Conservation (phyloP, 768 basidiomycete species). For the Grammothele lineata region DNA sequence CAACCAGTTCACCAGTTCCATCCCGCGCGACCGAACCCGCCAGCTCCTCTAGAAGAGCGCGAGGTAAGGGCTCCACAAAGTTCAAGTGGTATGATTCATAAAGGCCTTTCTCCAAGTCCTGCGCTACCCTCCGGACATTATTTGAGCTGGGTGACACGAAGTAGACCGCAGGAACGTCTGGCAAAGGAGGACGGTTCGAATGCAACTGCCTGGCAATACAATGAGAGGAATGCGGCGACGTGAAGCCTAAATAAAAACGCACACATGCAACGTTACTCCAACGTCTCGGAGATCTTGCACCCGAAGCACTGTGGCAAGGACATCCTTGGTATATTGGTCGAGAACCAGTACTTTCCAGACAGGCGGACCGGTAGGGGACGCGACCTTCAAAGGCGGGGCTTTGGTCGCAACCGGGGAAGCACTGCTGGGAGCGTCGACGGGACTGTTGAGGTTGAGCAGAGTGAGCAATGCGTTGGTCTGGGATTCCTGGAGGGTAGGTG, state of each 20-base stretch:
- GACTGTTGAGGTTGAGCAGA: slow-evolving; percentile 81
- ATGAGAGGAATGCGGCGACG: not conserved
- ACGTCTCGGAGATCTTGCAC: slow-evolving; percentile 97
- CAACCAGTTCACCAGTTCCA: slow-evolving; percentile 75
- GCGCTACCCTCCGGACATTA: slow-evolving; percentile 88
- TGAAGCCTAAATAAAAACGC: slow-evolving; percentile 29
- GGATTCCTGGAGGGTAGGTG: slow-evolving; percentile 74
- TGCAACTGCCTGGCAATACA: slow-evolving; percentile 77
- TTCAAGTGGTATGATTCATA: slow-evolving; percentile 95
- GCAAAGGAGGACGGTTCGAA: slow-evolving; percentile 78
- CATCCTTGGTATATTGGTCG: slow-evolving; percentile 94
- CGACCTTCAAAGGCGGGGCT: slow-evolving; percentile 41
- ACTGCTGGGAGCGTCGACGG: slow-evolving; percentile 37
- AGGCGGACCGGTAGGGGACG: slow-evolving; percentile 59
- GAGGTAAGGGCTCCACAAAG: slow-evolving; percentile 89
- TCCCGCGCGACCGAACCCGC: slow-evolving; percentile 84
- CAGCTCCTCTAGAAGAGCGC: slow-evolving; percentile 88
- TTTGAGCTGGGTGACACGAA: slow-evolving; percentile 87
- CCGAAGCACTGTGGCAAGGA: slow-evolving; percentile 89
- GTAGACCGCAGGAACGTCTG: slow-evolving; percentile 96
- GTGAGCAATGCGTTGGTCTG: slow-evolving; percentile 84
- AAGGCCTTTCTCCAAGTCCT: slow-evolving; percentile 84
- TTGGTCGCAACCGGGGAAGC: slow-evolving; percentile 32
- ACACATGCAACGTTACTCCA: slow-evolving; percentile 98
- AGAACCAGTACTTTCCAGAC: slow-evolving; percentile 97